Evolutionary conservation across 2,329 filamentous ascomycete genomes (phyloP).

Genomic region (Stagonosporopsis chrysanthemi): DNA sequence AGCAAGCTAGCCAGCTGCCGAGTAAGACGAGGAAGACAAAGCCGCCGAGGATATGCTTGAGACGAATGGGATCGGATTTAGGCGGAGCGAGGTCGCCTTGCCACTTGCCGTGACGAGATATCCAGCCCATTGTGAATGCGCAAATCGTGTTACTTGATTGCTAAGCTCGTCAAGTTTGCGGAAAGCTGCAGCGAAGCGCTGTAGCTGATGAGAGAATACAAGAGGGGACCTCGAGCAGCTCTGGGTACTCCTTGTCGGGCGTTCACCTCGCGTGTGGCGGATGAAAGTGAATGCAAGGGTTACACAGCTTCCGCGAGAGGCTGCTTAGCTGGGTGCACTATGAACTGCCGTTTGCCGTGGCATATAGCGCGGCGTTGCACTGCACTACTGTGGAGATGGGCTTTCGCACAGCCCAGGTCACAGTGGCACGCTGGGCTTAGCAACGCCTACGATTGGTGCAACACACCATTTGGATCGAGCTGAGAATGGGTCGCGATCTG

Average conservation of each 20-base stretch:
- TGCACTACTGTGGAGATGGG: conserved; percentile 4
- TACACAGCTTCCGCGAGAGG: neutral
- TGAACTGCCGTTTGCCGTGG: neutral
- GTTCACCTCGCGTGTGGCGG: neutral
- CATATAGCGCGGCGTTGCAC: conserved; percentile 7
- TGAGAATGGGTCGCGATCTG: neutral
- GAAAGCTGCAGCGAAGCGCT: neutral
- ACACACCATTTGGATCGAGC: neutral
- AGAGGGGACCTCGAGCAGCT: too few relatives aligned
- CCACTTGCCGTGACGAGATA: conserved; percentile 5
- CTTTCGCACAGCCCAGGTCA: neutral
- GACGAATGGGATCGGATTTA: neutral
- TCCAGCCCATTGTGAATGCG: conserved; percentile 11
- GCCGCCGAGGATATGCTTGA: neutral
- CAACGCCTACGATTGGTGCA: neutral
- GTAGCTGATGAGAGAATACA: neutral
- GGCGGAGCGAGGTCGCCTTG: neutral
- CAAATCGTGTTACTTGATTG: too few relatives aligned
- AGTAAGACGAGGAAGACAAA: conserved; percentile 2
- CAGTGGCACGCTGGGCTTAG: neutral
- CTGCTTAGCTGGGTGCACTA: neutral
- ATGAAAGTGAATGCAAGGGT: neutral
- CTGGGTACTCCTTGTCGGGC: neutral
- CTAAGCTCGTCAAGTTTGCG: neutral
- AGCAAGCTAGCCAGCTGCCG: neutral